Evolutionary conservation across 345 rosid genomes (phyloP), one percentile per base, ranked within the genome.

Genomic region (Rhodamnia rubescens): DNA sequence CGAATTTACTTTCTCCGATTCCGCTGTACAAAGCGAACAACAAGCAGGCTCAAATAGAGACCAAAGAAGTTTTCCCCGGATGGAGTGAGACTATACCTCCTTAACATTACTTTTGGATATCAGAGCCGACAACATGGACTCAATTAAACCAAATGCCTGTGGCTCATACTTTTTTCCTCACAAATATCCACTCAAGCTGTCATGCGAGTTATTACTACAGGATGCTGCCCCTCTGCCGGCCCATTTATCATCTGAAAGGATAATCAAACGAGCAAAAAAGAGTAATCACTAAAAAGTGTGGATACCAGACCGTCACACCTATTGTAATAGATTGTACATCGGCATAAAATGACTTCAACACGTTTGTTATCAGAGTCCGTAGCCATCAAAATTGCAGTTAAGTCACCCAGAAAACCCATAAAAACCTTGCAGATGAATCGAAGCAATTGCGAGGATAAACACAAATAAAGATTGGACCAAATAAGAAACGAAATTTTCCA

Each of bases 11-110:
- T 85, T 86, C 83, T 32, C 27, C 42, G 75, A 84, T 86, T 87
- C 87, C 84, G 86, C 87, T 20, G 89, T 82, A 74, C 82, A 87
- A 88, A 57, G 27, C 3, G 85, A 50, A 21, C 85, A 75, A 61
- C 4, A 50, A 59, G 82, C 55, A 42, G 32, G 49, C 55, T 75
- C 80, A 36, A 36, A 36, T 18, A 69, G 24, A 20, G 47, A 69
- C 80, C 80, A 69, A 36, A 36, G 24, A 69, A 69, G 80, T 20
- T 69, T 69, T 21, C 80, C 80, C 78, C 47, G 0, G 14, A 69
- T 69, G 80, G 80, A 40, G 47, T 36, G 80, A 32, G 80, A 18
- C 47, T 36, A 69, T 36, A 20, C 13, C 80, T 36, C 47, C 8
- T 69, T 9, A 69, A 69, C 80, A 69, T 69, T 69, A 9, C 47